phyloP scores from a whole-genome alignment of 208 protist species.

The Leishmania aethiopica region DNA sequence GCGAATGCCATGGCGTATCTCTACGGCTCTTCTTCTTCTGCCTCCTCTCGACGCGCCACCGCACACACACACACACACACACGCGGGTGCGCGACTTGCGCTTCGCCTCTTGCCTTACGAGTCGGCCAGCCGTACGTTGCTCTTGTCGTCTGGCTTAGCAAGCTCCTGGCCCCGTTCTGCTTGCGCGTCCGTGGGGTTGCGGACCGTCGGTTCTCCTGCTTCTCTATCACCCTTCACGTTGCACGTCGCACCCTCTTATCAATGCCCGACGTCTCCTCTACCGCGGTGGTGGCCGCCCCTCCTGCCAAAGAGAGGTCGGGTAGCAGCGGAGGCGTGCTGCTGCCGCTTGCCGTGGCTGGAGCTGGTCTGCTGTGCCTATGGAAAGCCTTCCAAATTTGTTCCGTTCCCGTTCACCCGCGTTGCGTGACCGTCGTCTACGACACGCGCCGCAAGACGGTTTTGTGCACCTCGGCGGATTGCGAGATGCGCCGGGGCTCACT shows the following conservation, averaged over 20 bases:
- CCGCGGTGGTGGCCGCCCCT: background rate
- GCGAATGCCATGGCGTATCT: background rate
- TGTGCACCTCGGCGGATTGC: conserved; percentile 68
- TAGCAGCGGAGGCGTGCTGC: conserved; percentile 23
- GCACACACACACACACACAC: background rate
- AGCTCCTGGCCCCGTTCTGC: background rate
- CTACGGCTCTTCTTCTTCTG: background rate
- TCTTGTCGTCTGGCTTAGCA: background rate
- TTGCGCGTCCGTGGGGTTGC: background rate
- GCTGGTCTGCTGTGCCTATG: conserved; percentile 48
- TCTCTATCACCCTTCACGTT: background rate
- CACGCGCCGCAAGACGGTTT: conserved; percentile 64
- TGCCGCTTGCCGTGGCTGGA: conserved; percentile 49
- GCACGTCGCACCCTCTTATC: background rate
- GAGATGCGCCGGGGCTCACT: conserved; percentile 37
- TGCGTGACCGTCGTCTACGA: conserved; percentile 88
- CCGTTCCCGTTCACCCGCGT: conserved; percentile 53
- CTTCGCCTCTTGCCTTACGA: background rate
- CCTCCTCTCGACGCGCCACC: background rate
- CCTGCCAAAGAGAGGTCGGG: background rate
- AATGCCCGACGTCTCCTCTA: background rate
- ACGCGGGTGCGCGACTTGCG: background rate
- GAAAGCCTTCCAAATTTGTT: conserved; percentile 58
- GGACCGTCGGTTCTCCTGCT: background rate
- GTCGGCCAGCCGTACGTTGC: background rate